phyloP scores from a whole-genome alignment of 1,284 basidiomycete genomes.

The Megacollybia platyphylla region DNA sequence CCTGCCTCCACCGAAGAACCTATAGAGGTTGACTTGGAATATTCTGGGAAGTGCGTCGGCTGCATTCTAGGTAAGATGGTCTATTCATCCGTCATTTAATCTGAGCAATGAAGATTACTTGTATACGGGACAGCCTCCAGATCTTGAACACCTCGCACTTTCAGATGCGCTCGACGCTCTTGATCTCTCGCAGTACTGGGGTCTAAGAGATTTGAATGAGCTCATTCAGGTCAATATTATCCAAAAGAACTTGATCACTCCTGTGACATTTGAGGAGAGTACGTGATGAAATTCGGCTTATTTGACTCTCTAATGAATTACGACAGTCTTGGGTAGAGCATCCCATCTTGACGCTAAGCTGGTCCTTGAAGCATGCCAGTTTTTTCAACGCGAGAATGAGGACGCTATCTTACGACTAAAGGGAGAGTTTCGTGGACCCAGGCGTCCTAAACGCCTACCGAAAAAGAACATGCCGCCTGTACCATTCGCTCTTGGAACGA shows the following conservation, averaged over 20 bases:
- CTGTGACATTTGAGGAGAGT: conserved; percentile 12
- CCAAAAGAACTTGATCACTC: conserved; percentile 10
- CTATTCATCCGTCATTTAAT: background rate
- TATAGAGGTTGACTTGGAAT: conserved; percentile 8
- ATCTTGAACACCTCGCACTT: background rate
- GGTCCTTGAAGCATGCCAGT: conserved; percentile 9
- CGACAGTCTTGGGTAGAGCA: conserved; percentile 5
- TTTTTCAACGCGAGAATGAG: conserved; percentile 9
- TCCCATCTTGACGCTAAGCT: conserved; percentile 9
- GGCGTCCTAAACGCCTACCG: conserved; percentile 7
- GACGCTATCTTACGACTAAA: conserved; percentile 11
- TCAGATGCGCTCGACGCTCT: conserved; percentile 1
- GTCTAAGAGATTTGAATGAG: conserved; percentile 8
- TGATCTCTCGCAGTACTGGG: conserved; percentile 10
- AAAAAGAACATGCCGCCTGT: conserved; percentile 4
- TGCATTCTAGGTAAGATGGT: conserved; percentile 13
- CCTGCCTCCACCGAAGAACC: conserved; percentile 9
- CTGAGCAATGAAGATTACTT: background rate
- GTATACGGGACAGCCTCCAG: background rate
- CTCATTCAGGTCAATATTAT: conserved; percentile 10
- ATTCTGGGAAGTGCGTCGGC: conserved; percentile 7
- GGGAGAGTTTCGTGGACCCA: conserved; percentile 8
- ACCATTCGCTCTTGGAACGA: too few species aligned
- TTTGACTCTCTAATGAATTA: background rate
- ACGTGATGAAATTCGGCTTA: background rate